These are phyloP conservation scores for Fraxinus sp. DNA, from an alignment of 305 asterid genomes.

Conservation along the genomic window DNA sequence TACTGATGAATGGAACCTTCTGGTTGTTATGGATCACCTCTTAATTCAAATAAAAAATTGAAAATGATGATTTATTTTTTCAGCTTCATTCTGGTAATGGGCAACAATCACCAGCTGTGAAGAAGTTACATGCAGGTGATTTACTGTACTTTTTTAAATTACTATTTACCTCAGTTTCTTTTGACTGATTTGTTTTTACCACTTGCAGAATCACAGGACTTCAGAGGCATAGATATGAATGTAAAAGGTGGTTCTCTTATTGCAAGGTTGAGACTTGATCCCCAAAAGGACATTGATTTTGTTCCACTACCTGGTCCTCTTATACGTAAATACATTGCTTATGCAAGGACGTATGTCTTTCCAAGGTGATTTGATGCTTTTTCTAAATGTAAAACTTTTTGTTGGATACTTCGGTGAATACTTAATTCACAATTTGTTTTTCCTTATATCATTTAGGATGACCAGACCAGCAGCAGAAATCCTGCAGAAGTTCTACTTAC, in stretches of 20 bases:
- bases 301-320: conserved; percentile 93
- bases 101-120: conserved; percentile 57
- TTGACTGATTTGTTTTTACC: conserved; percentile 25
- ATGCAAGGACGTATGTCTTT: conserved; percentile 76
- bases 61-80: conserved; percentile 26
- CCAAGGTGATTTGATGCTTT: conserved; percentile 64
- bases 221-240: conserved; percentile 42
- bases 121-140: conserved; percentile 71
- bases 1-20: not conserved
- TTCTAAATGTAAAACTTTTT: not conserved
- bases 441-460: conserved; percentile 55
- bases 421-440: conserved; percentile 25
- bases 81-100: conserved; percentile 93
- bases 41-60: conserved; percentile 12
- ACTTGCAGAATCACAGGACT: conserved; percentile 54
- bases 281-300: conserved; percentile 68
- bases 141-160: conserved; percentile 19
- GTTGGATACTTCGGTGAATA: conserved; percentile 16
- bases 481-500: conserved; percentile 86
- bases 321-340: conserved; percentile 91
- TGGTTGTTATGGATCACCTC: conserved; percentile 6
- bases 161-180: conserved; percentile 8
- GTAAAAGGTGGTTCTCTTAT: conserved; percentile 58
- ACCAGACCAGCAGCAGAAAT: conserved; percentile 90
- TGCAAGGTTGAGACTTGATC: conserved; percentile 79